Evolutionary conservation across 1,284 basidiomycete species (phyloP), one percentile per base, ranked within the genome.

Genomic region (Melampsora americana): DNA sequence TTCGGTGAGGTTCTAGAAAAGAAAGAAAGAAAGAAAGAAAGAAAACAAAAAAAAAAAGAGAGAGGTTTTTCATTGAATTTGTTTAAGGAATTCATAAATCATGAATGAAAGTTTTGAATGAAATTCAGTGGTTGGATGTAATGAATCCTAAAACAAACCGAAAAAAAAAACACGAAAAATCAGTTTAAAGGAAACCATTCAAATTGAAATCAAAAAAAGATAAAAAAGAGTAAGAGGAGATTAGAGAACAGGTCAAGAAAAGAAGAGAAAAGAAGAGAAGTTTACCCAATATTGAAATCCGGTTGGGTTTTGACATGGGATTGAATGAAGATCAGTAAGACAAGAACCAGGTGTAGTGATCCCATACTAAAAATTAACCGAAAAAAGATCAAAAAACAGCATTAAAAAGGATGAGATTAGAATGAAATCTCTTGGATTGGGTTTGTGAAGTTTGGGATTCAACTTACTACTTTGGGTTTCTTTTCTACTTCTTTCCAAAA

Each of bases 241-340:
- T 3, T 4, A 35, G 12, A 16, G 23, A 53, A 5, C 3, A 53
- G 23, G 12, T 64, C 11, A 53, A 53, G 23, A 53, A 53, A 53
- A 16, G 12, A 53, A 53, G 23, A 28, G 12, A 32, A 28, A 30
- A 9, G 32, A 12, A n/a, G n/a, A 66, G 20, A 48, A 48, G 46
- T 11, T 66, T 39, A 74, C 71, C 71, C 71, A 74, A 64, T 74
- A 74, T 64, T 65, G 50, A 23, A 53, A 74, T 7, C 35, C 23
- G 11, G 28, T 32, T 14, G 71, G 62, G 56, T 74, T 23, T 11
- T 66, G 20, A 65, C 71, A 74, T 9, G 71, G 71, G 18, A 48
- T 30, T 46, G 53, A 48, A 16, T 46, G 28, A 11, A 64, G 48
- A 60, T 74, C 61, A 12, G 32, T 12, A 39, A 53, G 46, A 50